Base-by-base conservation (phyloP, 495 filamentous ascomycete genomes). In the Penicillium ochrochloron region DNA sequence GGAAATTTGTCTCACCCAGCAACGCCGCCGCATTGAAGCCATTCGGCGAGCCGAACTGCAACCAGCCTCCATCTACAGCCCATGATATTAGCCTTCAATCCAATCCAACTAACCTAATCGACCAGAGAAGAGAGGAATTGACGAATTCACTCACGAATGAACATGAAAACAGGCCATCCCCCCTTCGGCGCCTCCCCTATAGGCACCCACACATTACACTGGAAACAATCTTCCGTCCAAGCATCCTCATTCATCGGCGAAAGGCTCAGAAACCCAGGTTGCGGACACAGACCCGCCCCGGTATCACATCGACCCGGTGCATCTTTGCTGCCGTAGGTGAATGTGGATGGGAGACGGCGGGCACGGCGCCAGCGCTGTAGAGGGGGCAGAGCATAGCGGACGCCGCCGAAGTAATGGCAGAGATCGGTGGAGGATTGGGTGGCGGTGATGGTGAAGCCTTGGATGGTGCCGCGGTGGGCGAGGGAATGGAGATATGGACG, bases 41-140 rank as follows among this genome's bases (percentile, higher is more conserved):
- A 62, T 86, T 86, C 0, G 85, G 76, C 2, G 69, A 71, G 19
- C 85, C 85, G 34, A 82, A 82, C 70, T 88, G 85, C 8, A 88
- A 77, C 74, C 83, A 88, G 7, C 85, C 85, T 35, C 85, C 85
- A 67, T 88, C 79, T 82, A 41, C 9, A 17, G 11, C 37, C 35
- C 35, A 17, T 10, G 15, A 2, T 23, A 23, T 66, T 29, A 60
- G 58, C n/a, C 50, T 58, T 50, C 25, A 44, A 33, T 5, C 27
- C 34, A 21, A 3, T 29, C 29, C n/a, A 12, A 8, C 9, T 0
- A 19, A 5, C 9, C 4, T 14, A 6, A 15, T 19, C 12, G 41
- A 21, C n/a, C 15, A 39, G 9, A 5, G 35, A 51, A 10, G 5
- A 57, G 39, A n/a, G 14, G 12, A 15, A 33, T 21, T 21, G 11